A percentile compares a stretch with the other conserved stretches of the same genome.
Evolutionary conservation across 1,139 yeast species (phyloP).

Genomic region (Petasospora fabianii): DNA sequence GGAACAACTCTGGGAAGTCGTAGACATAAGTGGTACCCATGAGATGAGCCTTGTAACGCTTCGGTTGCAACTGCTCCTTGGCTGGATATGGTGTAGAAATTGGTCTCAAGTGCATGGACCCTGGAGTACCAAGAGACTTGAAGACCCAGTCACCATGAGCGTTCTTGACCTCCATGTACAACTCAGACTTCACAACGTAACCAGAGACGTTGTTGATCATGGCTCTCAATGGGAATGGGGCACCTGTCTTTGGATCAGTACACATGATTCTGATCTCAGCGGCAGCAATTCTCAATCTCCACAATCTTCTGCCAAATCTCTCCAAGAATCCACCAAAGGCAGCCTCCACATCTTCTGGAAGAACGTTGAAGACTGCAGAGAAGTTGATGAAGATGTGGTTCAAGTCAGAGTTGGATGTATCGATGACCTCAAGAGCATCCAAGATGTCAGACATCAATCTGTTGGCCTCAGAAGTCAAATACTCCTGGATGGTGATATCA

Average conservation of each 20-base stretch:
- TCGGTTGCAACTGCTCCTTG: constrained; percentile 96
- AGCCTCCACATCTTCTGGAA: constrained; percentile 94
- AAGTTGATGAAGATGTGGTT: constrained; percentile 96
- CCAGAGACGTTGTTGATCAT: constrained; percentile 95
- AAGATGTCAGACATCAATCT: constrained; percentile 92
- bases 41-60: constrained; percentile 95
- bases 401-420: constrained; percentile 90
- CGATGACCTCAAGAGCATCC: constrained; percentile 92
- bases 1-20: constrained; percentile 98
- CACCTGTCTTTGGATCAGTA: constrained; percentile 81
- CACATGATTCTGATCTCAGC: constrained; percentile 97
- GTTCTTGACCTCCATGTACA: constrained; percentile 91
- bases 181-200: constrained; percentile 91
- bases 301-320: constrained; percentile 92
- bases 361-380: constrained; percentile 89
- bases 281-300: constrained; percentile 95
- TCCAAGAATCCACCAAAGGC: constrained; percentile 98
- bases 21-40: constrained; percentile 98
- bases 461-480: constrained; percentile 92
- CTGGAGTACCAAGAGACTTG: constrained; percentile 91
- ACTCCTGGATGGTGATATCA: constrained; percentile 88
- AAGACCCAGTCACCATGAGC: constrained; percentile 94
- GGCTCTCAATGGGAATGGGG: constrained; percentile 93
- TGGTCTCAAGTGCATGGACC: constrained; percentile 95
- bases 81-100: constrained; percentile 96